Conservation (phyloP, 2,329 filamentous ascomycete genomes). For the Cordyceps farinosa region DNA sequence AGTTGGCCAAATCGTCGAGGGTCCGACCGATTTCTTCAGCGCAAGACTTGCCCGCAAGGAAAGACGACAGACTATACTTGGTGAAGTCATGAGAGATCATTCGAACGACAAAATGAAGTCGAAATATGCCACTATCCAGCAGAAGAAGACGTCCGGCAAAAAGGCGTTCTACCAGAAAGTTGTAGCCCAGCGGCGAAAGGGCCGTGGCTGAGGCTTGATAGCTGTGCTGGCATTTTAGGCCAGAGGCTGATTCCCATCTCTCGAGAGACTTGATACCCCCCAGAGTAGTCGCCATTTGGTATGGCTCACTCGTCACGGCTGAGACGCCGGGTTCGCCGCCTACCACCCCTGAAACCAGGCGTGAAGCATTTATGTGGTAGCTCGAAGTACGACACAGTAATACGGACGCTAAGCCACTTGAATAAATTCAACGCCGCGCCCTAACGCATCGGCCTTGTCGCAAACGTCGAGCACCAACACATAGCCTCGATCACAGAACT, state of each 20-base stretch:
- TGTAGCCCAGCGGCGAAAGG: conserved; percentile 42
- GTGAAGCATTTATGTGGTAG: not conserved
- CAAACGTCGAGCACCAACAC: not conserved
- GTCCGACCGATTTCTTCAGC: conserved; percentile 82
- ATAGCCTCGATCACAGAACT: not conserved
- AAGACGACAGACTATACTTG: conserved; percentile 79
- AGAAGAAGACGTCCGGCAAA: conserved; percentile 78
- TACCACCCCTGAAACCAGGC: not conserved
- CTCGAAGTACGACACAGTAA: not conserved
- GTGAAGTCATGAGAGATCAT: conserved; percentile 63
- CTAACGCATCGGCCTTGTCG: not conserved
- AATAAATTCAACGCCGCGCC: not conserved
- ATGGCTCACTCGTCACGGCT: not conserved
- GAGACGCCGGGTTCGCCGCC: not conserved
- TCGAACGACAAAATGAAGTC: conserved; percentile 69
- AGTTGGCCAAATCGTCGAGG: conserved; percentile 83
- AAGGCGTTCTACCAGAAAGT: conserved; percentile 85
- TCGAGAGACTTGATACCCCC: too few relatives aligned
- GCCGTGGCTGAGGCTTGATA: conserved; percentile 2
- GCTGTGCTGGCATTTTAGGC: not conserved
- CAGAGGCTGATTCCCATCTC: not conserved
- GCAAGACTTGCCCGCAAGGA: conserved; percentile 81
- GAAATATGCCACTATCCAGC: conserved; percentile 85
- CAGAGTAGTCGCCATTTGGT: not conserved
- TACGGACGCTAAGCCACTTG: not conserved